phyloP scores from a whole-genome alignment of 495 filamentous ascomycete species.

The Xylaria palmicola region DNA sequence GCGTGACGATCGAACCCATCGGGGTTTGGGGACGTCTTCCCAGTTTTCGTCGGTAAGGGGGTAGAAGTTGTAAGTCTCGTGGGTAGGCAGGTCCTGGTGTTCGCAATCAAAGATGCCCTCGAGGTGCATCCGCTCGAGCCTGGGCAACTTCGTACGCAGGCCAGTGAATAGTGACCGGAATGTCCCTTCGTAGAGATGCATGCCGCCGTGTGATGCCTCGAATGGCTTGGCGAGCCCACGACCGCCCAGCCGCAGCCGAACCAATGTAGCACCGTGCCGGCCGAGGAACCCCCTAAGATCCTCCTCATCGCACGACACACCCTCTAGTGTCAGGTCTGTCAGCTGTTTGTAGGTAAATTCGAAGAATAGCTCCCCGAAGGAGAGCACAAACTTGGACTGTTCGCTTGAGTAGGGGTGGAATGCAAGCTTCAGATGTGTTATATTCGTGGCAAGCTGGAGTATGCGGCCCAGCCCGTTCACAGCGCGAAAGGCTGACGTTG shows the following conservation, averaged over 20 bases:
- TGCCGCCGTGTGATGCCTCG: constrained; percentile 42
- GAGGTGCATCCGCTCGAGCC: constrained; percentile 42
- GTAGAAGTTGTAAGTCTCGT: constrained; percentile 46
- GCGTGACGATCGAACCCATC: constrained; percentile 28
- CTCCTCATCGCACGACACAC: constrained; percentile 43
- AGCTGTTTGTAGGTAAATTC: constrained; percentile 39
- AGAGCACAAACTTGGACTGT: constrained; percentile 40
- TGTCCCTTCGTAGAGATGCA: constrained; percentile 44
- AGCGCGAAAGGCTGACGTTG: constrained; percentile 36
- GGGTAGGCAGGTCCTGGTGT: constrained; percentile 32
- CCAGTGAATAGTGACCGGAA: constrained; percentile 41
- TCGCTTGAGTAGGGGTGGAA: constrained; percentile 44
- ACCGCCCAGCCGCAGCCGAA: constrained; percentile 44
- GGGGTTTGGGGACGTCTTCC: constrained; percentile 27
- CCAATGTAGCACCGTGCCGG: constrained; percentile 41
- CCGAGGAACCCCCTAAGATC: constrained; percentile 44
- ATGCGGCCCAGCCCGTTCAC: constrained; percentile 46
- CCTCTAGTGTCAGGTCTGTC: constrained; percentile 45
- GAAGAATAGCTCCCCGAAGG: constrained; percentile 38
- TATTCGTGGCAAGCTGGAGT: constrained; percentile 37
- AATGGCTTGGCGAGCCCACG: constrained; percentile 41
- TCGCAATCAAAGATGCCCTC: constrained; percentile 48
- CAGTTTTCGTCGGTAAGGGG: constrained; percentile 44
- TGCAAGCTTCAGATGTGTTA: constrained; percentile 41
- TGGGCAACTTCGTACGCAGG: constrained; percentile 35